Base-by-base conservation (phyloP, 1,284 basidiomycete genomes). In the Marasmius fiardii region DNA sequence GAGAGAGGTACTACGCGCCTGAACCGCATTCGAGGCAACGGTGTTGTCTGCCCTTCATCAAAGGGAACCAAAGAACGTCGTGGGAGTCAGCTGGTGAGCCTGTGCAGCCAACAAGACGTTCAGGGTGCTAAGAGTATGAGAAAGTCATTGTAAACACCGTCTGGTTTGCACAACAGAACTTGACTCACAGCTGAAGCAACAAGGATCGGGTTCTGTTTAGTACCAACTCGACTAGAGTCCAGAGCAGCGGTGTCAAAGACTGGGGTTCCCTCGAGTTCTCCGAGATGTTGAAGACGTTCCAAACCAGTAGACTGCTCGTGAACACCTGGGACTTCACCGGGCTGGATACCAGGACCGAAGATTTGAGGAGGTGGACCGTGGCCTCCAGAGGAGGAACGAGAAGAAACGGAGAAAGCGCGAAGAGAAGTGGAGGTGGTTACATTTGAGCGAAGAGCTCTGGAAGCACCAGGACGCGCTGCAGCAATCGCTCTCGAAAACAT, bases 281-380 rank as follows among this genome's bases (percentile, higher is more conserved):
- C 93, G 58, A 98, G 76, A 52, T 97, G 78, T 77, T 99, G 93
- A 70, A 95, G 86, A 74, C 96, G 92, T 76, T 98, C 95, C 59
- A 98, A 81, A 86, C 96, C 95, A 63, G 96, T 99, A 28, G 95
- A 85, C 77, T 99, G 96, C 65, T 92, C 81, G 68, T 90, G 81
- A 74, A 93, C 90, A 60, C 89, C 91, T 57, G 93, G 86, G 60
- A 93, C 83, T 65, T 86, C 79, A 62, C 93, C 93, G 12, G 83
- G 56, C 73, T 92, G 87, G 64, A 82, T 83, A 68, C 93, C 84
- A 64, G 79, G 65, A 63, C 93, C 93, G 64, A 80, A 88, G 62
- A 93, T 75, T 60, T 85, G 75, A 56, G 91, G 89, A 54, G 85
- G 75, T 34, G 83, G 72, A 43, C 80, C 82, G 58, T 74, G 73